These are phyloP conservation scores for Dendrobium chrysotoxum DNA, from an alignment of 106 monocot genomes.

Conservation along the genomic window DNA sequence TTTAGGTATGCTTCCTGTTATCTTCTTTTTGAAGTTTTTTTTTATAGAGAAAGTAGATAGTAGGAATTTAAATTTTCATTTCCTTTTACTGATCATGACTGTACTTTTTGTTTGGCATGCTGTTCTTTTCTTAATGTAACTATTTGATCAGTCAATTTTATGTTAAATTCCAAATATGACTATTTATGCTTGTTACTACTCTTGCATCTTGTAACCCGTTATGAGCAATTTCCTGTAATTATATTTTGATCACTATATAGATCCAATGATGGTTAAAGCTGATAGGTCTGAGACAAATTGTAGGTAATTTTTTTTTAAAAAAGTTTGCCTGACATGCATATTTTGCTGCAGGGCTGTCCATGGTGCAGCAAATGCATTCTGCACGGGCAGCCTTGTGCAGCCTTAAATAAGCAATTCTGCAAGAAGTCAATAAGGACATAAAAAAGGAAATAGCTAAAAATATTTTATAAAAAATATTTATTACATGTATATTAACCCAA, in stretches of 20 bases:
- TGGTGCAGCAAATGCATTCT: too few species aligned
- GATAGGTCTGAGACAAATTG: background rate
- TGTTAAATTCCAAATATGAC: background rate
- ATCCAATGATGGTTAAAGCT: background rate
- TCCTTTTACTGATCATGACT: background rate
- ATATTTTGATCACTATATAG: background rate
- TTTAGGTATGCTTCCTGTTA: conserved; percentile 14
- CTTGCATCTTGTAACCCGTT: background rate
- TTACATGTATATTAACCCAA: too few species aligned
- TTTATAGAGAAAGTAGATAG: background rate
- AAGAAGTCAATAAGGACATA: too few species aligned
- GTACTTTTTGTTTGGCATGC: background rate
- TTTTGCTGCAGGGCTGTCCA: too few species aligned
- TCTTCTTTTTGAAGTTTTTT: background rate
- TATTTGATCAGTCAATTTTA: background rate
- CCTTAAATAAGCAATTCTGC: too few species aligned
- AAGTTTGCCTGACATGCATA: background rate
- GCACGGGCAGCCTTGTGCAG: too few species aligned
- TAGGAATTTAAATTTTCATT: background rate
- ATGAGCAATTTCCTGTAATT: background rate
- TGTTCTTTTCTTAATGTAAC: background rate
- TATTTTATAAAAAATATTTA: too few species aligned
- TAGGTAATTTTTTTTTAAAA: background rate
- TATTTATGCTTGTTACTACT: background rate
- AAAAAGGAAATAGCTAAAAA: too few species aligned